Base-by-base conservation (phyloP, 768 basidiomycete species). In the Imleria badia region DNA sequence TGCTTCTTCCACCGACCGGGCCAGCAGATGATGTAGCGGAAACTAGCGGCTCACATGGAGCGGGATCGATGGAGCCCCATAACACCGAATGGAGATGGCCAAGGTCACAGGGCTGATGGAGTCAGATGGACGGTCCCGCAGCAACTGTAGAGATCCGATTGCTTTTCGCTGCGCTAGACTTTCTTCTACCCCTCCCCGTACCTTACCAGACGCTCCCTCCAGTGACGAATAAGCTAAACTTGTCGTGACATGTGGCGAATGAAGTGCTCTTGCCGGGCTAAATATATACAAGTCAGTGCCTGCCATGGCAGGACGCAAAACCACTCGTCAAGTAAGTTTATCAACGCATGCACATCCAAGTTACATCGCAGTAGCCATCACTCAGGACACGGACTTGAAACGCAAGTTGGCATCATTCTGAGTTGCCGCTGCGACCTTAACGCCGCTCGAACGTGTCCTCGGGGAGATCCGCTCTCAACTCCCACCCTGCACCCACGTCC, bases 391-490 rank as follows among this genome's bases (percentile, higher is more conserved):
- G 3, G 17, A 38, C 44, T 45, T 63, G 63, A 66, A 68, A 66
- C 66, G 48, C 43, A 30, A 42, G n/a, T 34, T 40, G 45, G 57
- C 46, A 42, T 45, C 44, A 44, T 45, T 45, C 19, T 23, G 33
- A 43, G 20, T 35, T 26, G 17, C 50, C 48, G 38, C 45, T 45
- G 20, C 23, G 44, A 49, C 54, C 52, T 54, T 55, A 68, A 56
- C 51, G 60, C 65, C 66, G 65, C 60, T 39, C 40, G 58, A 65
- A 55, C 42, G 43, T 45, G 39, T 43, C 40, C 49, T 48, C 51
- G 59, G 60, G n/a, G 66, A 66, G 65, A 68, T 66, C 65, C 65
- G 65, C 50, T 52, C 64, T 59, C 66, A 65, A 51, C 55, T 67
- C 51, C 60, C 54, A 42, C 51, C 34, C 20, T 39, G 48, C 48